Base-by-base conservation (phyloP, 129 eudicot species). In the Artemisia tridentata region DNA sequence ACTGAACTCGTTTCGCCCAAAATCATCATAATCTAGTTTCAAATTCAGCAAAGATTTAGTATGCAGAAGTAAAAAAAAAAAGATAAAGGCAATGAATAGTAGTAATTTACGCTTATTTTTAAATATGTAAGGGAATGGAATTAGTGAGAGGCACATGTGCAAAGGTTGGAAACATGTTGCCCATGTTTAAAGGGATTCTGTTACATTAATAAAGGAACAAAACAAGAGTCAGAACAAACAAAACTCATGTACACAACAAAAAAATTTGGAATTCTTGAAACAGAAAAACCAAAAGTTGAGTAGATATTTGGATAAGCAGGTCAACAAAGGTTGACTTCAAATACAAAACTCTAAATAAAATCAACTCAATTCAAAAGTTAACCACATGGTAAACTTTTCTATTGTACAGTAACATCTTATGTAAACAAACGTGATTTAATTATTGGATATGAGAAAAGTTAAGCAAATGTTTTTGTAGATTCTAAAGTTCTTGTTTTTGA, bases 1-100 rank as follows among this genome's bases (percentile, higher is more conserved):
- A 59, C 90, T 86, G 60, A 84, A 89, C 69, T 82, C 92, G 3
- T 89, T 86, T 20, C 90, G 83, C 3, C 93, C 84, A 51, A 63
- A 86, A 20, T 80, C 92, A 41, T 86, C 92, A 75, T 89, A 89
- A 63, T 89, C 96, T 89, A 31, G 72, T 14, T 46, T 25, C 53
- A 54, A 83, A 14, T 63, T 64, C 38, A 69, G 9, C 34, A 15
- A 51, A 10, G 1, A 50, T 46, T 23, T n/a, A 51, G 19, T 6
- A 29, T 7, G 64, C 10, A 43, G n/a, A 59, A 11, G 55, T 38
- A 23, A 45, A 34, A 59, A 56, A 23, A 45, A 34, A 59, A 56
- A n/a, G 11, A 14, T 34, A 46, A 71, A 19, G 65, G 41, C 20
- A 80, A 34, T 65, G n/a, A 47, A 16, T 61, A 25, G 46, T 58